Conservation (phyloP, 495 filamentous ascomycete species). For the Cercophora scortea region DNA sequence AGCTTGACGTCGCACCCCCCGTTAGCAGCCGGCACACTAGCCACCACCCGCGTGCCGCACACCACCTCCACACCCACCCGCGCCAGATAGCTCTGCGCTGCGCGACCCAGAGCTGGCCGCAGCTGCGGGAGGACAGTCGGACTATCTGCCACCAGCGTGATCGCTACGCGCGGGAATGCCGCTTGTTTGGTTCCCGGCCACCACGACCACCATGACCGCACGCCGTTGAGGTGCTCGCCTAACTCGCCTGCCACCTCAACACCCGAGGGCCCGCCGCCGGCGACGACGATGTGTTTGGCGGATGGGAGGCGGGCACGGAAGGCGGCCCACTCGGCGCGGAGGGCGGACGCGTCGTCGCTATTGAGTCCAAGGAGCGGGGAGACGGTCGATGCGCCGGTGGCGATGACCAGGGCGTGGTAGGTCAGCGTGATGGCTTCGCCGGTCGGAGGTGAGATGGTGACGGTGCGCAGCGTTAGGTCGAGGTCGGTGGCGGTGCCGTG, state of each 20-base stretch:
- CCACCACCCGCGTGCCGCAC: constrained; percentile 15
- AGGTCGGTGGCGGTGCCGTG: constrained; percentile 44
- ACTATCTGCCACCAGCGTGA: constrained; percentile 37
- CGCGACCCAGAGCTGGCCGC: constrained; percentile 15
- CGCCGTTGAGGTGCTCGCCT: constrained; percentile 42
- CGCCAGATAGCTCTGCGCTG: constrained; percentile 23
- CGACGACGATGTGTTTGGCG: constrained; percentile 51
- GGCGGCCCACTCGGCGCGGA: constrained; percentile 18
- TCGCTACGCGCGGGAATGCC: constrained; percentile 23
- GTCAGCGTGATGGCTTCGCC: constrained; percentile 32
- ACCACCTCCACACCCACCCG: constrained; percentile 26
- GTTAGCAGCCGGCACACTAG: background rate
- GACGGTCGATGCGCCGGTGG: constrained; percentile 40
- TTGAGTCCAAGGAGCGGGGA: constrained; percentile 33
- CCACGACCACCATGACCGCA: no score
- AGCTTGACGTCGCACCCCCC: no score
- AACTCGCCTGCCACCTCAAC: constrained; percentile 57
- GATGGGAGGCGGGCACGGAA: constrained; percentile 33
- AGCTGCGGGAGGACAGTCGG: constrained; percentile 22
- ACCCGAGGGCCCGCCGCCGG: constrained; percentile 61
- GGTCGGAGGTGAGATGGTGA: constrained; percentile 20
- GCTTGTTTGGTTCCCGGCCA: constrained; percentile 1
- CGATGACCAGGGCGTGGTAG: constrained; percentile 32
- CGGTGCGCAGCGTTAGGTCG: constrained; percentile 30
- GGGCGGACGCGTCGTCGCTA: constrained; percentile 7